phyloP scores from a whole-genome alignment of 129 eudicot genomes.

The Tanacetum coccineum region DNA sequence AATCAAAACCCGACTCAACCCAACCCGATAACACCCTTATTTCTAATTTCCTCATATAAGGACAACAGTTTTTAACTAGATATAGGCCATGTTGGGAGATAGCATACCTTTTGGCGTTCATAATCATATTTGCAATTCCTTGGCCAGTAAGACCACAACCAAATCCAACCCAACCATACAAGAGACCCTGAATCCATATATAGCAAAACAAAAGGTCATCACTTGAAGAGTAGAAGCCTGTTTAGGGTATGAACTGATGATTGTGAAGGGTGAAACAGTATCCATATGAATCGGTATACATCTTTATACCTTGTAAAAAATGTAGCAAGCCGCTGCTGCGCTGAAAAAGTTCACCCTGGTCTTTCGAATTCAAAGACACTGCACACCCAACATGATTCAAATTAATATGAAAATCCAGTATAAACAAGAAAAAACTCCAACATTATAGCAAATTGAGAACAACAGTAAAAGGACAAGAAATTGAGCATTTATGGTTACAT shows the following conservation, averaged over 20 bases:
- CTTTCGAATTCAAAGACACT: slow-evolving; percentile 97
- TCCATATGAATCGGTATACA: not conserved
- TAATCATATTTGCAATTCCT: slow-evolving; percentile 91
- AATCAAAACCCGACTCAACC: too few relatives aligned
- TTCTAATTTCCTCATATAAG: slow-evolving; percentile 14
- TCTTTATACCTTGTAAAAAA: slow-evolving; percentile 78
- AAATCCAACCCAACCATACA: slow-evolving; percentile 95
- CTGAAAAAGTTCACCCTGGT: slow-evolving; percentile 80
- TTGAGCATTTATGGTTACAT: too few relatives aligned
- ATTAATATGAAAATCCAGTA: not conserved
- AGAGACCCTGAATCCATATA: slow-evolving; percentile 56
- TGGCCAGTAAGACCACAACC: slow-evolving; percentile 93
- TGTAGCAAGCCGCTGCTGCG: slow-evolving; percentile 77
- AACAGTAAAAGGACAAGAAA: too few relatives aligned
- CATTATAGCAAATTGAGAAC: not conserved
- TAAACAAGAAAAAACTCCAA: not conserved
- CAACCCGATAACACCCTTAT: too few relatives aligned
- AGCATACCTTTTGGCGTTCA: slow-evolving; percentile 86
- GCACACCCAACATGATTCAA: slow-evolving; percentile 8
- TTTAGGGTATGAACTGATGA: not conserved
- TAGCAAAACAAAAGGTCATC: slow-evolving; percentile 18
- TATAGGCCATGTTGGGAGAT: not conserved
- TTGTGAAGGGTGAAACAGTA: not conserved
- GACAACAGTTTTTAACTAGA: slow-evolving; percentile 7
- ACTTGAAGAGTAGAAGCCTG: slow-evolving; percentile 6